Evolutionary conservation across 768 basidiomycete genomes (phyloP).

Genomic region (Suillus luteus): DNA sequence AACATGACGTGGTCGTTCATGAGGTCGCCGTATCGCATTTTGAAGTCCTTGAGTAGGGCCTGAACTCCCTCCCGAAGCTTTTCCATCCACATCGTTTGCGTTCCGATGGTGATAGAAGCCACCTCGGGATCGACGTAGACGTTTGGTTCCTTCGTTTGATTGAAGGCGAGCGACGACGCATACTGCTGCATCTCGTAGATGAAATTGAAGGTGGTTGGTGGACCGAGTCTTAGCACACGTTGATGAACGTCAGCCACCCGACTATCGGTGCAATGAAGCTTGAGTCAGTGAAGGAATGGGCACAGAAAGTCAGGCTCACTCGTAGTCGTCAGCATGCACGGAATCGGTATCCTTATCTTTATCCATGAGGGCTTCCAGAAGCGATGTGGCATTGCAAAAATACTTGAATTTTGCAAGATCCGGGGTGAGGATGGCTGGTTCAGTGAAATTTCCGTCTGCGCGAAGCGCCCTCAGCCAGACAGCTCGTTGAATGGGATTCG

Average conservation of each 20-base stretch:
- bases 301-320: not conserved
- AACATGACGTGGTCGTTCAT: not conserved
- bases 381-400: not conserved
- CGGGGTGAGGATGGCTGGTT: not conserved
- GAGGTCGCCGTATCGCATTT: not conserved
- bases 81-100: no score
- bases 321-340: not conserved
- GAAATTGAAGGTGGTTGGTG: not conserved
- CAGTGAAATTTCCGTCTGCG: not conserved
- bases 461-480: not conserved
- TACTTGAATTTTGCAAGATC: not conserved
- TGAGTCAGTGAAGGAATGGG: not conserved
- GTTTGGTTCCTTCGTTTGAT: not conserved
- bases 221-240: not conserved
- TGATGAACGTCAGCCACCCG: not conserved
- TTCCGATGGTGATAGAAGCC: not conserved
- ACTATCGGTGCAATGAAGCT: accelerated
- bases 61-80: no score
- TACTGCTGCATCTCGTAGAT: not conserved
- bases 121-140: not conserved
- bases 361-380: not conserved
- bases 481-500: not conserved
- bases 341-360: not conserved
- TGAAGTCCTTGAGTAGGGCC: not conserved
- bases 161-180: not conserved